Evolutionary conservation across 1,284 basidiomycete genomes (phyloP), one percentile per base, ranked within the genome.

Genomic region (Naganishia liquefaciens): DNA sequence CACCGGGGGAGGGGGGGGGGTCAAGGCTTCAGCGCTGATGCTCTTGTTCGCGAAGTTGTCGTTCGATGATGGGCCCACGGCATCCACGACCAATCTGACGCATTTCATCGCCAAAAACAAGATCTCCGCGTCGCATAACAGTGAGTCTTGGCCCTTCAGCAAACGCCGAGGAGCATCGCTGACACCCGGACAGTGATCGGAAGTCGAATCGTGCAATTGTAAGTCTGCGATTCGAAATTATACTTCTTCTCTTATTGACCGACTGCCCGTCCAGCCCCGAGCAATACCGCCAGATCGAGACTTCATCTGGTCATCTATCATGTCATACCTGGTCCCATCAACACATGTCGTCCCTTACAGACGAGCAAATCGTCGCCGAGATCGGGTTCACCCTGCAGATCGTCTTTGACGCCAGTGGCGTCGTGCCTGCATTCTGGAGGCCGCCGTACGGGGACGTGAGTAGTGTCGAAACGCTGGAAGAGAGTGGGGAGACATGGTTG

Each of bases 111-210:
- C 76, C 57, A 47, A 77, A 64, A 77, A 83, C 68, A 75, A 81
- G 67, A 74, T 82, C 68, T 81, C 82, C 68, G 80, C 82, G 6
- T 85, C 84, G 23, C 84, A 85, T 74, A 85, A 84, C 74, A 65
- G 60, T 62, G 50, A 39, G 60, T 53, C 30, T n/a, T n/a, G n/a
- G 2, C 11, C 28, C 10, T 7, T 15, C 17, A 1, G 21, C 42
- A 42, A 1, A 3, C 30, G 83, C 69, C 83, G 84, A 63, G 83
- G 84, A 9, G 33, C 33, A 7, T 7, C 39, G 72, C 70, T 33
- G 73, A 74, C 58, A 70, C 74, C 33, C 5, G 30, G 21, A 6
- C 40, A 62, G 60, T 84, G 70, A 83, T 84, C 63, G 84, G 84
- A 33, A 74, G 71, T 28, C 73, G 73, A 62, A 72, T 75, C 49